A percentile compares a stretch with the other conserved stretches of the same genome.
phyloP scores from a whole-genome alignment of 2,329 filamentous ascomycete species.

The Thielaviopsis ethacetica region DNA sequence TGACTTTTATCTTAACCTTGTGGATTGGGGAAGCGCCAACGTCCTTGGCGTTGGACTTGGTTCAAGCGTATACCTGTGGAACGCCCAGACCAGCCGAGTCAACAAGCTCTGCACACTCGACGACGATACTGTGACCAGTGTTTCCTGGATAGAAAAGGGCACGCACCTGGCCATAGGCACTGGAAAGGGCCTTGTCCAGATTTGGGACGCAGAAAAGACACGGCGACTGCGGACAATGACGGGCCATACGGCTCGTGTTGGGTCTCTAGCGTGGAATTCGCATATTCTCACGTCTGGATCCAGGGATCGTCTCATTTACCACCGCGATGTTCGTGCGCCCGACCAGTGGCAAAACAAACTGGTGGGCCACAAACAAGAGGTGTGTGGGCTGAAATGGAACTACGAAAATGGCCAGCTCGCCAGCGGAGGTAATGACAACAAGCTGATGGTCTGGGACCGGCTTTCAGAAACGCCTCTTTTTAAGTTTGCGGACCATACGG shows the following conservation, averaged over 20 bases:
- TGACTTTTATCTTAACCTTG: slow-evolving; percentile 93
- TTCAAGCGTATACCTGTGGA: slow-evolving; percentile 96
- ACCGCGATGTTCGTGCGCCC: slow-evolving; percentile 83
- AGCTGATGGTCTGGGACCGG: slow-evolving; percentile 97
- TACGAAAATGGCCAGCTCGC: slow-evolving; percentile 88
- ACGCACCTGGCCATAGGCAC: slow-evolving; percentile 94
- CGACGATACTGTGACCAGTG: slow-evolving; percentile 89
- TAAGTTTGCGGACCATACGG: slow-evolving; percentile 88
- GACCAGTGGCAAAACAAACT: slow-evolving; percentile 81
- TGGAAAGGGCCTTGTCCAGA: slow-evolving; percentile 84
- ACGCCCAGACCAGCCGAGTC: slow-evolving; percentile 76
- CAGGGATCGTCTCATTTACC: slow-evolving; percentile 81
- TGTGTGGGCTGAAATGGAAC: slow-evolving; percentile 95
- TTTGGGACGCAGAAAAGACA: slow-evolving; percentile 86
- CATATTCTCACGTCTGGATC: slow-evolving; percentile 95
- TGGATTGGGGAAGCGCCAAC: slow-evolving; percentile 95
- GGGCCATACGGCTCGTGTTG: slow-evolving; percentile 83
- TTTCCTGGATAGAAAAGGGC: slow-evolving; percentile 96
- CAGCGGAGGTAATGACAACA: slow-evolving; percentile 95
- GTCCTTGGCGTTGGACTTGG: slow-evolving; percentile 85
- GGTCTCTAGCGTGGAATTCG: slow-evolving; percentile 91
- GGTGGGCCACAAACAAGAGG: slow-evolving; percentile 92
- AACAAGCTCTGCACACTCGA: slow-evolving; percentile 86
- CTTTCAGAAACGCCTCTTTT: slow-evolving; percentile 80
- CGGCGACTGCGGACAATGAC: slow-evolving; percentile 88